A percentile compares a stretch with the other conserved stretches of the same genome.
Conservation (phyloP, 805 yeast genomes). For the Wickerhamomyces hampshirensis region DNA sequence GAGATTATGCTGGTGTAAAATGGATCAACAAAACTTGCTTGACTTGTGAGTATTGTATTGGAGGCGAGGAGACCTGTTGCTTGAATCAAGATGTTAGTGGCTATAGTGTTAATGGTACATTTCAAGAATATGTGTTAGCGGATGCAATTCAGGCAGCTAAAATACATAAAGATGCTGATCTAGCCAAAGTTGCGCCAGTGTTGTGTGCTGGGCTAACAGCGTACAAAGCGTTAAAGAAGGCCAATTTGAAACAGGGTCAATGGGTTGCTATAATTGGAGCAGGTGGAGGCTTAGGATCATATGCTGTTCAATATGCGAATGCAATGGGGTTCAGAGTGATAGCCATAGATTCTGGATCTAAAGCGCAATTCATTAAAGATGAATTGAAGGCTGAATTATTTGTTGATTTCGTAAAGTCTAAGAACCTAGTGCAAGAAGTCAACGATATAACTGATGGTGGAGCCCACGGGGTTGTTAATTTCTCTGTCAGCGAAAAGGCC, state of each 20-base stretch:
- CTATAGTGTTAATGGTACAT: conserved; percentile 79
- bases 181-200: conserved; percentile 53
- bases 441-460: conserved; percentile 51
- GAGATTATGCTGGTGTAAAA: conserved; percentile 63
- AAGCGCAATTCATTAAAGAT: conserved; percentile 46
- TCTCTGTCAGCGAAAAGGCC: conserved; percentile 48
- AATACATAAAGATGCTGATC: conserved; percentile 48
- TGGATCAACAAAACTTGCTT: conserved; percentile 67
- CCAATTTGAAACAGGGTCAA: conserved; percentile 54
- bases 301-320: conserved; percentile 69
- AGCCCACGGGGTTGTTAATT: conserved; percentile 67
- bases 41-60: conserved; percentile 58
- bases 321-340: conserved; percentile 72
- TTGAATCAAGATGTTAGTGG: conserved; percentile 64
- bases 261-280: conserved; percentile 77
- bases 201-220: conserved; percentile 79
- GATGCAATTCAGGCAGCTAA: conserved; percentile 59
- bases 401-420: conserved; percentile 46
- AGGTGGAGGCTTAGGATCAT: conserved; percentile 76
- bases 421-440: conserved; percentile 44
- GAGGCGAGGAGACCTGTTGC: conserved; percentile 59
- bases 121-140: conserved; percentile 61
- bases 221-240: conserved; percentile 60
- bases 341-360: conserved; percentile 70
- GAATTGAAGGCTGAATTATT: conserved; percentile 57